Base-by-base conservation (phyloP, 2,329 filamentous ascomycete genomes). In the Phoma sp. region DNA sequence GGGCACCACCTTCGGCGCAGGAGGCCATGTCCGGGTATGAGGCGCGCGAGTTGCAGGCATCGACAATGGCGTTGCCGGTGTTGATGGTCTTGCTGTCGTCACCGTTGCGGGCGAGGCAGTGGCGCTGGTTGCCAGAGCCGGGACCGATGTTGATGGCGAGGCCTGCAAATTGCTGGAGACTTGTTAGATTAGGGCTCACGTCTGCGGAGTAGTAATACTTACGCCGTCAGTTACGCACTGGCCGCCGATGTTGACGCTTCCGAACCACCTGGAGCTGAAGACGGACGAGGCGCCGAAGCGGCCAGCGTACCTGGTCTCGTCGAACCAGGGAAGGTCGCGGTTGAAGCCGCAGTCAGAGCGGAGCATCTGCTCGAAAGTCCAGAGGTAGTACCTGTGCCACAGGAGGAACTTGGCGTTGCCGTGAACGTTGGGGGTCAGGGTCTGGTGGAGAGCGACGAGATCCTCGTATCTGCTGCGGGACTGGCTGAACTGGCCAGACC, bases 331-430 rank as follows among this genome's bases (percentile, higher is more conserved):
- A 39, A 77, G 60, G 32, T 65, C 56, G 40, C 70, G 72, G 24
- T 59, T 68, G 61, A 76, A 79, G 43, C 75, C 75, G 57, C 78
- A 80, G 55, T 79, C 77, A 18, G 66, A 56, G 47, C 69, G 75
- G 10, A 80, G 65, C 7, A 76, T 65, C 24, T 74, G 62, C 63
- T 80, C 78, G 55, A 77, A 79, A 4, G 67, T 63, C 68, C 78
- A 75, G 33, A 71, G 61, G 62, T 68, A 75, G 65, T 77, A 77
- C 33, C 78, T 69, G 66, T 79, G 77, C 77, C 77, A 79, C 25
- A 77, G 61, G 23, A 78, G 61, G 68, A 78, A 78, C 52, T 73
- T 74, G 46, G 57, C 41, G 55, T 67, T 74, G 27, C 58, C 58
- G 52, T 74, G 71, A 2, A 74, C 68, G 44, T 71, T 71, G 42